Conservation (phyloP, 176 grass and related monocot genomes). For the Chloris gayana region DNA sequence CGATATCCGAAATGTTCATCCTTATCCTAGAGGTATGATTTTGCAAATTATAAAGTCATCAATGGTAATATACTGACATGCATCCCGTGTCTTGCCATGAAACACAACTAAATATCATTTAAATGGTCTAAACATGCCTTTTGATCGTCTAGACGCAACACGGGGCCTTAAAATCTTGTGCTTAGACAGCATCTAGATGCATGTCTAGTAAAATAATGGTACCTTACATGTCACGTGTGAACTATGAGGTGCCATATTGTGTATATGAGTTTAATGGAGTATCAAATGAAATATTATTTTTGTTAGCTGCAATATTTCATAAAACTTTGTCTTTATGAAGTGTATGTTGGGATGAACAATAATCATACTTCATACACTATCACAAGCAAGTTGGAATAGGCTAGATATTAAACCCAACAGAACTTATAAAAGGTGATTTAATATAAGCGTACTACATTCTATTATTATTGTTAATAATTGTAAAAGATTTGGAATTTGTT, state of each 20-base stretch:
- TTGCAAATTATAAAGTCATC: conserved; percentile 24
- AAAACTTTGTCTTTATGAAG: neutral
- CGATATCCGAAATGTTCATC: conserved; percentile 27
- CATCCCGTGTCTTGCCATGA: neutral
- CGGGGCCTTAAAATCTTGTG: no score
- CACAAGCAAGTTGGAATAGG: neutral
- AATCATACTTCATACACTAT: neutral
- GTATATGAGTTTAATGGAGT: neutral
- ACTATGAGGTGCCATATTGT: neutral
- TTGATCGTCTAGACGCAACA: no score
- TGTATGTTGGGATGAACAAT: neutral
- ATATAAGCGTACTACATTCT: neutral
- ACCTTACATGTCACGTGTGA: neutral
- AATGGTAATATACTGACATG: neutral
- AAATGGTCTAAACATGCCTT: no score
- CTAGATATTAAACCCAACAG: neutral
- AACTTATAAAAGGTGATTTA: no score
- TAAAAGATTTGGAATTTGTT: neutral
- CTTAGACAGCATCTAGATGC: no score
- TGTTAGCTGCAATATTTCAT: neutral
- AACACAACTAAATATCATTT: no score
- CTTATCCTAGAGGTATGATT: conserved; percentile 62
- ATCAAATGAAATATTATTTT: neutral
- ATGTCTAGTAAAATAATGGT: neutral
- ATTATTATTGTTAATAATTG: neutral